Base-by-base conservation (phyloP, 208 protist species). In the Borovskyia barvae region DNA sequence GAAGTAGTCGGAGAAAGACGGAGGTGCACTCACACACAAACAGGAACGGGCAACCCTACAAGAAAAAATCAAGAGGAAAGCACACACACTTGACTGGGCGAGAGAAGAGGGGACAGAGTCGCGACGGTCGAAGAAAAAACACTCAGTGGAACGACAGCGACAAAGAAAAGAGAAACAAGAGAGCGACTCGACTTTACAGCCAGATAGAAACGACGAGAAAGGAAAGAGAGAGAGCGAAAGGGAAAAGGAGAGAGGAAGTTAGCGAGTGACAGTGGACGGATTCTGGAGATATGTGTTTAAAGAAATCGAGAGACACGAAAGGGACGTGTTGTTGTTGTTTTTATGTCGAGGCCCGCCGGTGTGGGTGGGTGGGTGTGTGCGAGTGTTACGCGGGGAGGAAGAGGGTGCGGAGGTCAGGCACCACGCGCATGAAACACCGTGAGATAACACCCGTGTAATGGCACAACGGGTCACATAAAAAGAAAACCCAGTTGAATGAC, bases 301-400 rank as follows among this genome's bases (percentile, higher is more conserved):
- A n/a, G n/a, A n/a, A n/a, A n/a, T n/a, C n/a, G n/a, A n/a, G n/a
- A n/a, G n/a, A n/a, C n/a, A n/a, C n/a, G n/a, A n/a, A n/a, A 14
- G 9, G 9, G 33, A 39, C 33, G 14, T 14, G 33, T n/a, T 63
- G 26, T 53, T 32, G 19, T 8, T 32, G 3, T 42, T 2, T 43
- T 2, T 32, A 9, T 29, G 4, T 58, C n/a, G 5, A 39, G 8
- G 11, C 45, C n/a, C 11, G 20, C 7, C 20, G 39, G 42, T 42
- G 43, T 37, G 43, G 28, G 25, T 49, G 15, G 30, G 54, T 49
- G 28, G 15, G 53, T 59, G 42, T 48, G 4, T 46, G 56, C 24
- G n/a, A n/a, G n/a, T n/a, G n/a, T n/a, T n/a, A n/a, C n/a, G n/a
- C n/a, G n/a, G n/a, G n/a, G n/a, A n/a, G n/a, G n/a, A n/a, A n/a